These are phyloP conservation scores for Caloboletus inedulis DNA, from an alignment of 1,284 basidiomycete genomes.

Conservation along the genomic window DNA sequence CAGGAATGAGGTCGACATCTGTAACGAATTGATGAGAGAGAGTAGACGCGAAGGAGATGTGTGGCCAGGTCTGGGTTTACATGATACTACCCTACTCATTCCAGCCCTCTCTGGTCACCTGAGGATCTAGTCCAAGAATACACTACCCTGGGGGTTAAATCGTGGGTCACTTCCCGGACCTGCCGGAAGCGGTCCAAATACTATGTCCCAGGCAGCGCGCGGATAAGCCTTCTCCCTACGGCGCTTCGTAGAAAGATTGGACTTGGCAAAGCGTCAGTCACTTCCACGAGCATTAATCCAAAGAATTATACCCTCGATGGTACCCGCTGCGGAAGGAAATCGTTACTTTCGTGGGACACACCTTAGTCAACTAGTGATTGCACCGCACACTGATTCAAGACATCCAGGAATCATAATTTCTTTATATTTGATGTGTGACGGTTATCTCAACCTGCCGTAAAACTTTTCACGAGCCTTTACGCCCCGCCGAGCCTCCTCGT, in stretches of 20 bases:
- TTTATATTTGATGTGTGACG: too few species aligned
- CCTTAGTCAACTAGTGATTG: too few species aligned
- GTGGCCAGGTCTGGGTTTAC: too few species aligned
- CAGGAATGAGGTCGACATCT: not conserved
- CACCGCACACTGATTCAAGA: too few species aligned
- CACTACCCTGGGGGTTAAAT: not conserved
- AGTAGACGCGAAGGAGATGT: not conserved
- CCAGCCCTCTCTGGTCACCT: too few species aligned
- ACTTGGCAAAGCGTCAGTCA: not conserved
- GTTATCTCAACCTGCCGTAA: slow-evolving; percentile 23
- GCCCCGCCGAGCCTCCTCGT: slow-evolving; percentile 42
- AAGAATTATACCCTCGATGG: too few species aligned
- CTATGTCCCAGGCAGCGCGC: not conserved
- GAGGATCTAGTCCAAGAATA: too few species aligned
- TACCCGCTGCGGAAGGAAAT: too few species aligned
- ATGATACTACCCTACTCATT: too few species aligned
- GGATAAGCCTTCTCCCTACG: not conserved
- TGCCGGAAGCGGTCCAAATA: not conserved
- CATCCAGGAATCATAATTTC: too few species aligned
- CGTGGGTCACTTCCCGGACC: not conserved
- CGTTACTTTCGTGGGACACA: too few species aligned
- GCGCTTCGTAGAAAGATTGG: not conserved
- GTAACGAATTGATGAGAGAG: not conserved
- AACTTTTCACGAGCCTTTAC: slow-evolving; percentile 43
- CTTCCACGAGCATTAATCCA: too few species aligned